Base-by-base conservation (phyloP, 148 eudicot species). In the Salicornia ramosissima region DNA sequence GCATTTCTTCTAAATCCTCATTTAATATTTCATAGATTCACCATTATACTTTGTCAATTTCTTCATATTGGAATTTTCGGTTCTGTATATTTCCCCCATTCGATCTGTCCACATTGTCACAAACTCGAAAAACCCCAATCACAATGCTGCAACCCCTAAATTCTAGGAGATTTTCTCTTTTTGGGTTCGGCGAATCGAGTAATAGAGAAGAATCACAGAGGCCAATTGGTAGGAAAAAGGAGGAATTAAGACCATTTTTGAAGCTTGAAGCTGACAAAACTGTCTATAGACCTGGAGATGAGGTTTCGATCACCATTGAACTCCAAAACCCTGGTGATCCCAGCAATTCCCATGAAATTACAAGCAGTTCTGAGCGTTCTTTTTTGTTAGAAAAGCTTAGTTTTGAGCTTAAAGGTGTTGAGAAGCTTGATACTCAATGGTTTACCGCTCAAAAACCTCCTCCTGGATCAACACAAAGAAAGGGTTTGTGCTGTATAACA, bases 391-490 rank as follows among this genome's bases (percentile, higher is more conserved):
- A 92, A 54, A 78, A 67, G 50, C 83, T 92, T 46, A 73, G 79
- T 76, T 89, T 89, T 66, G 97, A 92, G 75, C 80, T 88, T 15
- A 85, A 78, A 75, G 97, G 97, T 57, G 80, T 90, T 45, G 88
- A 92, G 81, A 92, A 92, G 82, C 73, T 90, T 72, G 96, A 92
- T 70, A 71, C 86, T 69, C 96, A 90, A 60, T 92, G 97, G 97
- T 92, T 92, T 69, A 70, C 76, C 15, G 75, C 91, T 30, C 93
- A 80, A 7, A 92, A 87, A 64, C 74, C 90, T 19, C 13, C 57
- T 59, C 51, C 87, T 12, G 87, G 83, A 15, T 74, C 80, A 6
- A 87, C 82, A 70, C 88, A 76, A 33, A 80, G 83, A 36, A 81
- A 88, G 83, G 96, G 96, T 92, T 56, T 29, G 65, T 65, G 21